Base-by-base conservation (phyloP, 2,329 filamentous ascomycete genomes). In the Colletotrichum tamarilloi region DNA sequence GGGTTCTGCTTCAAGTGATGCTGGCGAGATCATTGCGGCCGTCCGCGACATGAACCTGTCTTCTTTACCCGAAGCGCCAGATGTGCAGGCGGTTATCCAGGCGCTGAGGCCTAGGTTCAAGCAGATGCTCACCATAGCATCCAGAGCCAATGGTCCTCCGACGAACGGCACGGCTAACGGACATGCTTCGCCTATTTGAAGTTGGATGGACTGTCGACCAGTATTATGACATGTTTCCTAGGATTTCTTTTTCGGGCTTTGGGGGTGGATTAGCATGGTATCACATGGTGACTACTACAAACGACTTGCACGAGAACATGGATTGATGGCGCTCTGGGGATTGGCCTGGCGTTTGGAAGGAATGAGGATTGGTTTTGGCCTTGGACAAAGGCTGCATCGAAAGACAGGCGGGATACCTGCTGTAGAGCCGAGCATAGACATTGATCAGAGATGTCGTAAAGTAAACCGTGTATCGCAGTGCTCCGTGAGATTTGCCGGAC, bases 51-150 rank as follows among this genome's bases (percentile, higher is more conserved):
- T 81, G 55, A 82, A 82, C 55, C 77, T 77, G 14, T 71, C 76
- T 1, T 70, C 68, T 0, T 60, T 78, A 1, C 82, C 80, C 1
- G 74, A 80, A 35, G 79, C 83, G 22, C 86, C 86, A 1, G 82
- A 87, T 72, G 85, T 89, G 12, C 75, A 75, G 11, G 75, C 81
- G 9, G 85, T 88, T 16, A 78, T 88, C 6, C 79, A 80, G 55
- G 81, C 82, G 42, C 73, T 88, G 77, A 81, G 82, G 0, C 74
- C 76, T 12, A 79, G 76, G n/a, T 88, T 87, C 75, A 77, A 79
- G 63, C 77, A 79, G 62, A 64, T 84, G n/a, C 73, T 82, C 42
- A 79, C 77, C 1, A 14, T 11, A 11, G 4, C 55, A 3, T 30
- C 38, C 19, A 57, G 28, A 4, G 12, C 42, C 46, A 46, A 58